These are phyloP conservation scores for Pseudocercospora pini-densiflorae DNA, from an alignment of 2,329 filamentous ascomycete genomes.

Conservation along the genomic window DNA sequence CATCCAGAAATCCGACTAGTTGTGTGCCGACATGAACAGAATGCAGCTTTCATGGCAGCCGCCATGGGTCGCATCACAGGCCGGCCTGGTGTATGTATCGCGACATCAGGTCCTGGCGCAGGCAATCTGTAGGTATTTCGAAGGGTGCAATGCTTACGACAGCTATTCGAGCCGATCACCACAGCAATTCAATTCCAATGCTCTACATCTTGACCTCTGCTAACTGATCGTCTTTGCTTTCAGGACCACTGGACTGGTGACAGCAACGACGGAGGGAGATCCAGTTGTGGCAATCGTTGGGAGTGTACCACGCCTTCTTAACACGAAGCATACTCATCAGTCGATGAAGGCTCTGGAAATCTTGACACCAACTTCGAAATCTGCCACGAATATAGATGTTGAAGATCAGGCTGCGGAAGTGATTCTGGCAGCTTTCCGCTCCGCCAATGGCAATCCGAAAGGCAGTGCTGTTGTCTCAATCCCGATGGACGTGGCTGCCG, in stretches of 20 bases:
- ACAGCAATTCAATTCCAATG: too few relatives aligned
- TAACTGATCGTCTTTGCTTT: constrained; percentile 19
- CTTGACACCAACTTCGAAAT: constrained; percentile 51
- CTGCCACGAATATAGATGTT: constrained; percentile 48
- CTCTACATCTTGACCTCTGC: constrained; percentile 38
- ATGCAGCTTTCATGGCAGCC: constrained; percentile 56
- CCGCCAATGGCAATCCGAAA: constrained; percentile 47
- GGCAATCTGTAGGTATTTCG: constrained; percentile 44
- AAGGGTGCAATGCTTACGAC: not conserved
- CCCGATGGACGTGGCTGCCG: constrained; percentile 51
- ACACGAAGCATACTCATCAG: constrained; percentile 54
- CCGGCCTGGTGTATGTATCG: constrained; percentile 52
- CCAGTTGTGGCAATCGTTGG: constrained; percentile 57
- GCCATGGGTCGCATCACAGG: constrained; percentile 54
- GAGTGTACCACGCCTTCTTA: constrained; percentile 50
- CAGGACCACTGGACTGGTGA: not conserved
- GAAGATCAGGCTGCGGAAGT: constrained; percentile 56
- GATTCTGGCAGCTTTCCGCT: constrained; percentile 52
- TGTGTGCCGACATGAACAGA: constrained; percentile 56
- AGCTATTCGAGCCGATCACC: not conserved
- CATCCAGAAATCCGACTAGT: constrained; percentile 54
- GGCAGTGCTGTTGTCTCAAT: constrained; percentile 51
- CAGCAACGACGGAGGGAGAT: constrained; percentile 43
- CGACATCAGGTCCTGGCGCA: constrained; percentile 54
- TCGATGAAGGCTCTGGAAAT: constrained; percentile 52